These are phyloP conservation scores for Melastoma malabathricum DNA, from an alignment of 345 rosid species.

Conservation along the genomic window DNA sequence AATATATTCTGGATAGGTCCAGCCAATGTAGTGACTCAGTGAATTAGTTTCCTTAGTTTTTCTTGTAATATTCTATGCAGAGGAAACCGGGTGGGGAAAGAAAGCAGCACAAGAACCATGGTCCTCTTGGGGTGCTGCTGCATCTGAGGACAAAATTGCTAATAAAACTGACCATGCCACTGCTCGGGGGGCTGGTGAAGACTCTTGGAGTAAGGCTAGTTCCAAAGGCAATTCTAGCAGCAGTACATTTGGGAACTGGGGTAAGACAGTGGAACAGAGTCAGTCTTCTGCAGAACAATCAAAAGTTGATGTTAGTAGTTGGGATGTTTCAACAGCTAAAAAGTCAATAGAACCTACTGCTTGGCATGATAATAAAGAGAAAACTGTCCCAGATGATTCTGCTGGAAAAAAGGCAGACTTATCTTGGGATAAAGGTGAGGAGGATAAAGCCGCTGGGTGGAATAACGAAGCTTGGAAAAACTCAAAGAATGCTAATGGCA, in stretches of 20 bases:
- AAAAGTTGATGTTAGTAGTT: constrained; percentile 14
- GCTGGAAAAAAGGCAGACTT: constrained; percentile 6
- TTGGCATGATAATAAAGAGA: constrained; percentile 12
- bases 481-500: constrained; percentile 6
- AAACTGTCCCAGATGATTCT: not conserved
- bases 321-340: constrained; percentile 19
- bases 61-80: constrained; percentile 13
- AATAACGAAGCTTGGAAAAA: constrained; percentile 11
- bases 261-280: constrained; percentile 20
- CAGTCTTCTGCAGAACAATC: constrained; percentile 15
- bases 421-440: constrained; percentile 16
- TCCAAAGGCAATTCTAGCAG: constrained; percentile 18
- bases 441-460: constrained; percentile 1
- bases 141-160: constrained; percentile 22
- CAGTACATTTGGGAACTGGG: constrained; percentile 30
- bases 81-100: constrained; percentile 30
- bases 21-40: too few relatives aligned
- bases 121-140: constrained; percentile 41
- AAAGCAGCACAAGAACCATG: constrained; percentile 21
- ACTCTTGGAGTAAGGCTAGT: constrained; percentile 41
- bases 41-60: not conserved
- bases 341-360: constrained; percentile 7
- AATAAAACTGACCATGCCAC: constrained; percentile 20
- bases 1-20: too few relatives aligned
- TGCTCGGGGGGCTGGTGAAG: constrained; percentile 29